Conservation (phyloP, 1,284 basidiomycete genomes). For the Ustilago xerochloae region DNA sequence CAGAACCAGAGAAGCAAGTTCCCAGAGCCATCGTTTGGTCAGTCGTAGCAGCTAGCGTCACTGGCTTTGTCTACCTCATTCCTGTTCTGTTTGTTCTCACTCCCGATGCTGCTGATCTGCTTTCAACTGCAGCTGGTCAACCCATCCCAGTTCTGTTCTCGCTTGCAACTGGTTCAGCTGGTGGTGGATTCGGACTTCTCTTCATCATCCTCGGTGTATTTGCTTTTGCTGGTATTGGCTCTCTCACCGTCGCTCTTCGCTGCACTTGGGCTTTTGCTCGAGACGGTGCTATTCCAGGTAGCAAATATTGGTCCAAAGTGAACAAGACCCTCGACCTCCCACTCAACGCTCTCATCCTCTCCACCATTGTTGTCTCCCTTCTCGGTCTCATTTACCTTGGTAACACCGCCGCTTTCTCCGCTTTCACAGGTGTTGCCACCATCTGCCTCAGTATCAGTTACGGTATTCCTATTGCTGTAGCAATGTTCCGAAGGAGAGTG, state of each 20-base stretch:
- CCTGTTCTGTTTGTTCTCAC: conserved; percentile 70
- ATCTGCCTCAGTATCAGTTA: conserved; percentile 65
- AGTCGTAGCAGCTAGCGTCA: conserved; percentile 70
- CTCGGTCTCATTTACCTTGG: conserved; percentile 68
- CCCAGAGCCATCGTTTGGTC: conserved; percentile 65
- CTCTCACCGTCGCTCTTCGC: conserved; percentile 70
- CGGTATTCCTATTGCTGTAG: conserved; percentile 69
- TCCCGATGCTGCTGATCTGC: conserved; percentile 68
- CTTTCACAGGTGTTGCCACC: conserved; percentile 58
- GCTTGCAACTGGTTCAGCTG: conserved; percentile 69
- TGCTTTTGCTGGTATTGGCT: conserved; percentile 70
- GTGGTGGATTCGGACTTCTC: conserved; percentile 70
- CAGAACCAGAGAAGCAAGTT: conserved; percentile 62
- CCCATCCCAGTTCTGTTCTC: conserved; percentile 71
- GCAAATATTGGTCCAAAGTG: conserved; percentile 68
- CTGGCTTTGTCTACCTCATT: conserved; percentile 70
- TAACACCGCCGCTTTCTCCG: conserved; percentile 52
- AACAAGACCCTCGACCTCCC: conserved; percentile 69
- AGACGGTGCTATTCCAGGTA: conserved; percentile 70
- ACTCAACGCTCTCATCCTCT: conserved; percentile 69
- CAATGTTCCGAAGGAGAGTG: conserved; percentile 66
- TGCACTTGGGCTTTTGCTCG: conserved; percentile 71
- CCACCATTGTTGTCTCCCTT: conserved; percentile 69
- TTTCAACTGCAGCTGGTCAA: conserved; percentile 69
- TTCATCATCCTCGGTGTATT: conserved; percentile 71